Evolutionary conservation across 257 asterid species (phyloP), one percentile per base, ranked within the genome.

Genomic region (Echium plantagineum): DNA sequence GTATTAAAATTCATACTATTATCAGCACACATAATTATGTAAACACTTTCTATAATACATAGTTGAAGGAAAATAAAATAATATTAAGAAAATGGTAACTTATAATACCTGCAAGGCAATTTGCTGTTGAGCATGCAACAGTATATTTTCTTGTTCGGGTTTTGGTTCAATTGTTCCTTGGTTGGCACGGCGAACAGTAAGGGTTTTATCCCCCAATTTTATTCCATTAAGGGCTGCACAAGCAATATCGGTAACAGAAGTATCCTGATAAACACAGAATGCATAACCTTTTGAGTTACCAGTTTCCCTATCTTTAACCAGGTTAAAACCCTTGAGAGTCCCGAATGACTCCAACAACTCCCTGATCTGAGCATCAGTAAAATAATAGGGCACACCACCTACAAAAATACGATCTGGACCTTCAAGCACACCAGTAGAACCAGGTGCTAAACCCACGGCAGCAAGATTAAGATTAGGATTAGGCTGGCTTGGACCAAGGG

Each of bases 281-380:
- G 99, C 99, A 80, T 93, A 89, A 75, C 99, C 99, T 80, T 93
- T 93, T 21, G 99, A 93, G 77, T 93, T 93, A 61, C 99, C 97
- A 5, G 99, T 93, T 79, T 93, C 97, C 74, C 96, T 74, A 71
- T 93, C 99, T 79, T 89, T 93, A 52, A 93, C 97, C 72, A 93
- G 79, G 77, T 89, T 94, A 76, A 93, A 93, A 63, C 96, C 96
- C 31, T 94, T 85, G 63, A 93, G 94, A 4, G 94, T 85, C 28
- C 99, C 99, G 80, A 93, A 93, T 54, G 99, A 89, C 77, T 93
- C 99, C 55, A 93, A 83, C 73, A 93, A 76, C 89, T 93, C 97
- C 72, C 97, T 83, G 53, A 89, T 79, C 78, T 93, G 99, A 9
- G 83, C 75, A 74, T 93, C 99, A 1, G 96, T 89, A 71, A 93